These are phyloP conservation scores for Neocatenulostroma microsporum DNA, from an alignment of 2,329 filamentous ascomycete genomes.

Conservation along the genomic window DNA sequence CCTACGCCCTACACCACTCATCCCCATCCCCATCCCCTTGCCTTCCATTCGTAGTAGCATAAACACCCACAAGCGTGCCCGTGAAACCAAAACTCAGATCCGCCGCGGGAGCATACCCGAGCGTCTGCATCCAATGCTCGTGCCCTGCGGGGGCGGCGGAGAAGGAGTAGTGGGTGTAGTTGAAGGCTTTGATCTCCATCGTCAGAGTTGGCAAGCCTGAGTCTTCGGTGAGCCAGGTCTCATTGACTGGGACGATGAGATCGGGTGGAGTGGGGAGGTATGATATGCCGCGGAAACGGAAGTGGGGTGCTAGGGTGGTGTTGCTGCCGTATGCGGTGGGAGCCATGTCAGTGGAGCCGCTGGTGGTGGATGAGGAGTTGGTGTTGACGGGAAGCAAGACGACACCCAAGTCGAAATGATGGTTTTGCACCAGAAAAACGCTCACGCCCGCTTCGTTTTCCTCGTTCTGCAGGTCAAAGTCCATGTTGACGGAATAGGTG, in stretches of 20 bases:
- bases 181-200: conserved; percentile 5
- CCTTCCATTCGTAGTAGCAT: conserved; percentile 3
- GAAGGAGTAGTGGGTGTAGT: conserved; percentile 5
- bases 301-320: conserved; percentile 23
- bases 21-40: conserved; percentile 2
- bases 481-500: conserved; percentile 42
- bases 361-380: no score
- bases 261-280: no score
- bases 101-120: background rate
- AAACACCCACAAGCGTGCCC: conserved; percentile 2
- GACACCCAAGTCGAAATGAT: conserved; percentile 45
- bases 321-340: no score
- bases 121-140: background rate
- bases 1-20: background rate
- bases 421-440: conserved; percentile 47
- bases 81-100: background rate
- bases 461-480: conserved; percentile 32
- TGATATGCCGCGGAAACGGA: conserved; percentile 1
- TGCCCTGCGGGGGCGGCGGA: background rate
- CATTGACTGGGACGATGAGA: no score
- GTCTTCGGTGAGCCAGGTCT: no score
- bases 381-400: no score
- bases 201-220: no score
- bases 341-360: no score
- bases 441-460: conserved; percentile 48